Base-by-base conservation (phyloP, 2,329 filamentous ascomycete genomes). In the Aspergillus sp. region DNA sequence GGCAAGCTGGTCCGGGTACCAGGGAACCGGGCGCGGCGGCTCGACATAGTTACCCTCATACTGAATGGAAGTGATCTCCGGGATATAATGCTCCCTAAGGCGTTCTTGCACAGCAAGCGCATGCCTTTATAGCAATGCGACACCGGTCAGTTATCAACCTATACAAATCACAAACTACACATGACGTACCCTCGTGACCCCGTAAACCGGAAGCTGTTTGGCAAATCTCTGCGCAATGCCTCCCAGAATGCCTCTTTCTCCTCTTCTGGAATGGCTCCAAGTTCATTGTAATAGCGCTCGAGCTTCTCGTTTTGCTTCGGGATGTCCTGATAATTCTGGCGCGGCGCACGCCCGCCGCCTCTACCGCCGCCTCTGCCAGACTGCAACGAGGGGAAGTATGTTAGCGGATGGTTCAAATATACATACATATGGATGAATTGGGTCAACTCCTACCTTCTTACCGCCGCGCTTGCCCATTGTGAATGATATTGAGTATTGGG, bases 191-290 rank as follows among this genome's bases (percentile, higher is more conserved):
- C 88, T 77, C 91, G 94, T 42, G 90, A 96, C 33, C 93, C 93
- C 51, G 90, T 94, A 73, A 98, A 98, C 52, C 93, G 84, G 75
- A 97, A 98, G 70, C 90, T 96, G 74, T 96, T 97, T 48, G 93
- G 93, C 44, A 98, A 75, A 65, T 97, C 90, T 54, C 85, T 82
- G 61, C 83, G 82, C 66, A 97, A 75, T 0, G 86, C 82, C 33
- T 80, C 79, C 93, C 93, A 98, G 71, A 96, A 97, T 7, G 80
- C 77, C 48, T 82, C 76, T 61, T 81, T 83, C 72, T 97, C 91
- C 41, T 84, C 82, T 44, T 90, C 86, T 0, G 86, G 78, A 6
- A 97, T 74, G 50, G 90, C 80, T 5, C 87, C 78, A 25, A 90
- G 77, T 53, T 79, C 75, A 65, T 94, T 85, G 76, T 98, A 98